These are phyloP conservation scores for Microcyclosporella mali DNA, from an alignment of 2,329 filamentous ascomycete genomes.

Conservation along the genomic window DNA sequence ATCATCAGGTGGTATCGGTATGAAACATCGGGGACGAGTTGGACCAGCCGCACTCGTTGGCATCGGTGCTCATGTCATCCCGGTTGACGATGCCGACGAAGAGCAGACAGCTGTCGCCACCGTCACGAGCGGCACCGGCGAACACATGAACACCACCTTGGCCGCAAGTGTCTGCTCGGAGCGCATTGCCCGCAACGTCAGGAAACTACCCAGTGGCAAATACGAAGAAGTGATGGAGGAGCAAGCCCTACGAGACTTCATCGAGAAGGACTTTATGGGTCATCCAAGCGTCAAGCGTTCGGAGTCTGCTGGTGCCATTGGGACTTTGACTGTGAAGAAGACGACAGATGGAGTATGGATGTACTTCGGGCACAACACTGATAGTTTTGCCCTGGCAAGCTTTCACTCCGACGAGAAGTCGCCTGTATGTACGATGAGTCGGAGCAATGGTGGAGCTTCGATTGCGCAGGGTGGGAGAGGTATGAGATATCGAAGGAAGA, in stretches of 20 bases:
- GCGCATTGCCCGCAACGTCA: constrained; percentile 64
- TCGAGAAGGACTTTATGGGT: constrained; percentile 84
- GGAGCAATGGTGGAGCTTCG: constrained; percentile 51
- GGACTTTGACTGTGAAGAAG: constrained; percentile 85
- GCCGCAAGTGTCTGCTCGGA: constrained; percentile 82
- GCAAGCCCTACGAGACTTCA: constrained; percentile 68
- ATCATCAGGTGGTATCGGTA: constrained; percentile 94
- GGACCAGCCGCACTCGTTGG: constrained; percentile 91
- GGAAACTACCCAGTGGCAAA: constrained; percentile 53
- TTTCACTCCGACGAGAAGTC: constrained; percentile 73
- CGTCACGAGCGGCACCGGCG: constrained; percentile 89
- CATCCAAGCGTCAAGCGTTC: constrained; percentile 80
- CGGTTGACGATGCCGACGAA: constrained; percentile 62
- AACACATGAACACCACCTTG: constrained; percentile 95
- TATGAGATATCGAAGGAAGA: constrained; percentile 15
- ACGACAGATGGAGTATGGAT: constrained; percentile 68
- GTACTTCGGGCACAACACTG: constrained; percentile 95
- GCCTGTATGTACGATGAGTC: constrained; percentile 83
- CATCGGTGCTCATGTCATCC: constrained; percentile 84
- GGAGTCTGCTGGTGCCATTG: constrained; percentile 79
- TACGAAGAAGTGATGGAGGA: constrained; percentile 50
- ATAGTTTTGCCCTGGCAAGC: constrained; percentile 75
- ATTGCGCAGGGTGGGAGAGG: constrained; percentile 29
- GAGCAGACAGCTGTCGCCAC: constrained; percentile 67
- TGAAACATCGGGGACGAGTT: constrained; percentile 90